Base-by-base conservation (phyloP, 129 eudicot genomes). In the Artemisia annua region DNA sequence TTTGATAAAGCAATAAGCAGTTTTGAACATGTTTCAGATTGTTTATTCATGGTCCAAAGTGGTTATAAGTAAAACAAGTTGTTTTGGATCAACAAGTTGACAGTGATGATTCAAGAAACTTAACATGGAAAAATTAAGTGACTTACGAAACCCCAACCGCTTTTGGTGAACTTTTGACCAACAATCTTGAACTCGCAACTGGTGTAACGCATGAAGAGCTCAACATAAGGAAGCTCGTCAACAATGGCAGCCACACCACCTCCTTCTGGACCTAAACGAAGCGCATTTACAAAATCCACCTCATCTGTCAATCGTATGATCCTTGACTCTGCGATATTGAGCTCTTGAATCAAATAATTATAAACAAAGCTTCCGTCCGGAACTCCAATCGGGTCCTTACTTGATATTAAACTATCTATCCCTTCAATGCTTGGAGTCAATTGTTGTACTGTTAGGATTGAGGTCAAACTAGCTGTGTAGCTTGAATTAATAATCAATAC, bases 181-280 rank as follows among this genome's bases (percentile, higher is more conserved):
- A 63, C 48, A 32, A 63, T 32, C 48, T 18, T 84, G 77, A 84
- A 86, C 32, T 60, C 66, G 19, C 96, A 89, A 39, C 80, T 71
- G 24, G 82, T 76, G 75, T 55, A 80, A 17, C 83, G 63, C 79
- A 86, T 69, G 86, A 89, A 84, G 39, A 89, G 81, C 79, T 89
- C 82, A 24, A 89, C 49, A 16, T 86, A 89, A 72, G 92, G 87
- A 69, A 75, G 89, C 83, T 89, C 96, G 5, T 84, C 92, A 44
- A 89, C 85, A 59, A 89, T 82, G 59, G 89, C 92, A 30, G 83
- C 86, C 52, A 89, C 96, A 18, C 96, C 96, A 39, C 89, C 96
- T 3, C 66, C 72, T 48, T 72, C 56, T 30, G 91, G 96, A 73
- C 96, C 96, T 24, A 13, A 62, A 14, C 30, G 77, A 9, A 89